phyloP scores from a whole-genome alignment of 1,139 yeast genomes.

The Pichia norvegensis region DNA sequence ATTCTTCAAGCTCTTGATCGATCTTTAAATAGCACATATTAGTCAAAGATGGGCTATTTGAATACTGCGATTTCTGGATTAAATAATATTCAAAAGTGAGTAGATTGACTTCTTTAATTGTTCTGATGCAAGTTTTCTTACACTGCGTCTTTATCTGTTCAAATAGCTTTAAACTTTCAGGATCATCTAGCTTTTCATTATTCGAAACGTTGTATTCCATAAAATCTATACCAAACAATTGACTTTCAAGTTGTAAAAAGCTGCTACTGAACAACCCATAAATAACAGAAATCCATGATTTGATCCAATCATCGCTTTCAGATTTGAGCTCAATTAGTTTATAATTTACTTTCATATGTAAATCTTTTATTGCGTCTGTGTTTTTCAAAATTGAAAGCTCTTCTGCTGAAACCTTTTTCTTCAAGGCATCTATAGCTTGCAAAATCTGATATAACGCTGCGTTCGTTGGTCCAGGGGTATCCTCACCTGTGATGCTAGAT shows the following conservation, averaged over 20 bases:
- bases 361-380: not conserved
- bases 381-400: not conserved
- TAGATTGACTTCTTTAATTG: conserved; percentile 21
- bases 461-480: not conserved
- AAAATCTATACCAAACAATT: conserved; percentile 21
- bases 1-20: conserved; percentile 11
- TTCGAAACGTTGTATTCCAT: conserved; percentile 18
- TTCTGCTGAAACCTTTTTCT: conserved; percentile 1
- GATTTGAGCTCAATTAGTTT: conserved; percentile 8
- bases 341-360: not conserved
- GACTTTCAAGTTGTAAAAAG: conserved; percentile 19
- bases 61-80: conserved; percentile 14
- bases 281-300: conserved; percentile 24
- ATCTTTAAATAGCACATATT: conserved; percentile 20
- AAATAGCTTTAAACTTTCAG: conserved; percentile 17
- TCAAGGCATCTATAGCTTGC: not conserved
- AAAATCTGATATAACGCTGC: not conserved
- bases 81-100: conserved; percentile 24
- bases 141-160: conserved; percentile 18
- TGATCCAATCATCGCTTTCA: conserved; percentile 20
- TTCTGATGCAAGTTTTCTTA: conserved; percentile 19
- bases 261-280: conserved; percentile 24
- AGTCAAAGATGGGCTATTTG: conserved; percentile 11
- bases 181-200: conserved; percentile 17
- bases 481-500: not conserved